These are phyloP conservation scores for Cicer yamashitae DNA, from an alignment of 306 rosid species.

Conservation along the genomic window DNA sequence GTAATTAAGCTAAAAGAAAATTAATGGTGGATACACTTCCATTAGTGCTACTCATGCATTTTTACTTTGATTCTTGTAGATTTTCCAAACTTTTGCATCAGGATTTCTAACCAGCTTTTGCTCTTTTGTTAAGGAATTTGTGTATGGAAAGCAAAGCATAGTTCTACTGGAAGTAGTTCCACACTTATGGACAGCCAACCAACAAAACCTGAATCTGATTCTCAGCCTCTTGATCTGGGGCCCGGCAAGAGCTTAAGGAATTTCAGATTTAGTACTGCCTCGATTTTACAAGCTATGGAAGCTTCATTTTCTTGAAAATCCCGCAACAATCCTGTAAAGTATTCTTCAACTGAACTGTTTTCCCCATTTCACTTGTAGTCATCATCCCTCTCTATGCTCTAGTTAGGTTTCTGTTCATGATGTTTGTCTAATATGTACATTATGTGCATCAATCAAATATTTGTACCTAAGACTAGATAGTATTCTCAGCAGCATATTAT, in stretches of 20 bases:
- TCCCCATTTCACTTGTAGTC: constrained; percentile 36
- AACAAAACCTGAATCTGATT: constrained; percentile 61
- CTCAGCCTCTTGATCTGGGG: constrained; percentile 47
- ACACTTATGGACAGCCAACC: constrained; percentile 61
- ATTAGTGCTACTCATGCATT: constrained; percentile 10
- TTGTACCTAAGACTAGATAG: constrained; percentile 34
- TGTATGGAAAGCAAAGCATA: constrained; percentile 84
- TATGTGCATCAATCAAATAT: constrained; percentile 58
- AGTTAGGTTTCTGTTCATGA: constrained; percentile 44
- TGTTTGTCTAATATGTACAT: constrained; percentile 50
- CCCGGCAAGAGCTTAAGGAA: constrained; percentile 80
- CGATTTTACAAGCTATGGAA: constrained; percentile 79
- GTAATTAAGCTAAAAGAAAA: not conserved
- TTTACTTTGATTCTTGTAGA: not conserved
- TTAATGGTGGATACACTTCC: constrained; percentile 4
- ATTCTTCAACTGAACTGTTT: constrained; percentile 42
- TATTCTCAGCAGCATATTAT: constrained; percentile 22
- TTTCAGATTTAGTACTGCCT: constrained; percentile 70
- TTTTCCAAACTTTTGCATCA: constrained; percentile 17
- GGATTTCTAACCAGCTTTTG: constrained; percentile 41
- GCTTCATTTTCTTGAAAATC: constrained; percentile 61
- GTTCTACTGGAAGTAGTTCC: constrained; percentile 65
- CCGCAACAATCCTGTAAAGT: constrained; percentile 51
- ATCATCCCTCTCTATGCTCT: constrained; percentile 30
- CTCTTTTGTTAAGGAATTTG: constrained; percentile 60